A percentile compares a stretch with the other conserved stretches of the same genome.
Conservation (phyloP, 2,329 filamentous ascomycete species). For the Penicillium concentricum region DNA sequence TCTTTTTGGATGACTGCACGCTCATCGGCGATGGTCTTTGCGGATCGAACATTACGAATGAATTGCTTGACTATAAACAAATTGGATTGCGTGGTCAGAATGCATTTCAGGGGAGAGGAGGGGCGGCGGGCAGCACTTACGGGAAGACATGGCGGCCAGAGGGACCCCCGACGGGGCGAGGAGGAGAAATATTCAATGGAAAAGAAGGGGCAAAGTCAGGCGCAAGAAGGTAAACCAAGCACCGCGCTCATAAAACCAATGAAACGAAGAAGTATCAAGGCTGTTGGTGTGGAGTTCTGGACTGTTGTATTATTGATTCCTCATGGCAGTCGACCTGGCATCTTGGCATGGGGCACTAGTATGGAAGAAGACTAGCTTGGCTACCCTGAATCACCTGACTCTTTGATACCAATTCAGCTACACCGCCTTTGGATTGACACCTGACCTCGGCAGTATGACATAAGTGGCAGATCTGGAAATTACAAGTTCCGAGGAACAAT, state of each 20-base stretch:
- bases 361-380: not conserved
- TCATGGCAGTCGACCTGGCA: conserved; percentile 29
- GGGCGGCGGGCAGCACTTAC: conserved; percentile 44
- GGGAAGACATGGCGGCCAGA: conserved; percentile 57
- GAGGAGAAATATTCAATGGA: conserved; percentile 15
- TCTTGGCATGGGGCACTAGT: conserved; percentile 25
- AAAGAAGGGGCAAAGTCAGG: conserved; percentile 3
- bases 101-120: conserved; percentile 28
- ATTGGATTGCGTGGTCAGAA: conserved; percentile 12
- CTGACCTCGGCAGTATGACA: conserved; percentile 1
- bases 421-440: conserved; percentile 1
- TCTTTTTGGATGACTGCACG: conserved; percentile 98
- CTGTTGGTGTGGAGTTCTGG: conserved; percentile 15
- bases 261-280: conserved; percentile 14
- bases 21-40: conserved; percentile 98
- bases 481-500: not conserved
- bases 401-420: not conserved
- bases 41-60: conserved; percentile 96
- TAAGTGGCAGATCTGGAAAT: not conserved
- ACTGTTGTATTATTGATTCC: conserved; percentile 26
- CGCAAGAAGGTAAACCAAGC: conserved; percentile 10
- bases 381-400: not conserved
- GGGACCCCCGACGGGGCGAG: conserved; percentile 45
- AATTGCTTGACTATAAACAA: conserved; percentile 85
- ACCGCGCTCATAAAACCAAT: conserved; percentile 7